phyloP scores from a whole-genome alignment of 2,329 filamentous ascomycete genomes.

The Teratosphaeria viscida region DNA sequence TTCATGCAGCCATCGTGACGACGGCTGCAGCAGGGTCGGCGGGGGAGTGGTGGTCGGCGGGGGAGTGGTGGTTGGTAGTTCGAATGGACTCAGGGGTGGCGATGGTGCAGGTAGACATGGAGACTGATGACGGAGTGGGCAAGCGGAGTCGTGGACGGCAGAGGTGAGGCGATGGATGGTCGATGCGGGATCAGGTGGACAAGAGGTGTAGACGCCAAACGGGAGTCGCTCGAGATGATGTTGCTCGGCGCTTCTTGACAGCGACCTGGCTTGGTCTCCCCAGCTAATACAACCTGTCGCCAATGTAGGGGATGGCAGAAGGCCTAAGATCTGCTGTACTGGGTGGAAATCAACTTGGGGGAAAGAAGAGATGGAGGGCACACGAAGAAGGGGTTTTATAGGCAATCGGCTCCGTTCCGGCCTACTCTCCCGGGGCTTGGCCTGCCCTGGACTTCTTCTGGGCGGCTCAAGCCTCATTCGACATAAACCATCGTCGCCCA shows the following conservation, averaged over 20 bases:
- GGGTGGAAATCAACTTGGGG: constrained; percentile 45
- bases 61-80: constrained; percentile 18
- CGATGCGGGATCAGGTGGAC: neutral
- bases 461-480: neutral
- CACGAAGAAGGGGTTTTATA: neutral
- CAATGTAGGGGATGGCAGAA: constrained; percentile 9
- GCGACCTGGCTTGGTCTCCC: constrained; percentile 35
- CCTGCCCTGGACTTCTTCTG: neutral
- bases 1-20: constrained; percentile 34
- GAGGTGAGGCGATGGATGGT: constrained; percentile 6
- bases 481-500: neutral
- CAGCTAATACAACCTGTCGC: constrained; percentile 42
- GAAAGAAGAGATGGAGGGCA: constrained; percentile 10
- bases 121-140: neutral
- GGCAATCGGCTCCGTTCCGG: neutral
- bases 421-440: neutral
- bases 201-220: neutral
- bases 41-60: constrained; percentile 11
- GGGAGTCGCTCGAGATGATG: neutral
- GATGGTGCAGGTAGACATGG: constrained; percentile 1
- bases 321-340: constrained; percentile 24
- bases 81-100: constrained; percentile 4
- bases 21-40: constrained; percentile 9
- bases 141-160: neutral
- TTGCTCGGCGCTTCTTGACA: constrained; percentile 26